Evolutionary conservation across 768 basidiomycete genomes (phyloP).

Genomic region (Lactifluus piperatus): DNA sequence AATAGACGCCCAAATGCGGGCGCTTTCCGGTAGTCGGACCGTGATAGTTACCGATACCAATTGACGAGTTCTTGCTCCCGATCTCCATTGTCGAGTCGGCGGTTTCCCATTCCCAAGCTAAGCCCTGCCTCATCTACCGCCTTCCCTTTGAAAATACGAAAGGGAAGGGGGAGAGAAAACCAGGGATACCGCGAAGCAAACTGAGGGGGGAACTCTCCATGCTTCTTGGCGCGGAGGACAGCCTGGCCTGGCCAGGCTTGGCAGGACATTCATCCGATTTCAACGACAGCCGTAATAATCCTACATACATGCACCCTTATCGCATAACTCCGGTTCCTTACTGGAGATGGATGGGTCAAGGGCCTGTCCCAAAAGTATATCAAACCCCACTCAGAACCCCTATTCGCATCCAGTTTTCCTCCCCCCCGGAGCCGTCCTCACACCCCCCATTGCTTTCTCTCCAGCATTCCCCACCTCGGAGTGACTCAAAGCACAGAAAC

Average conservation of each 20-base stretch:
- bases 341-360: background rate
- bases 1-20: too few species aligned
- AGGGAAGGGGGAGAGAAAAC: too few species aligned
- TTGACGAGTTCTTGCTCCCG: too few species aligned
- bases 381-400: background rate
- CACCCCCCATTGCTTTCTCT: background rate
- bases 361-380: background rate
- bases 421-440: background rate
- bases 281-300: background rate
- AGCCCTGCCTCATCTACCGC: too few species aligned
- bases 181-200: too few species aligned
- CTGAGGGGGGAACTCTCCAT: too few species aligned
- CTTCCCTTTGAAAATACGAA: too few species aligned
- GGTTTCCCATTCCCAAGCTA: too few species aligned
- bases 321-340: background rate
- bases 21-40: too few species aligned
- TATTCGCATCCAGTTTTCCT: background rate
- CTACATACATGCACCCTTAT: background rate
- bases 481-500: background rate
- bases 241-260: background rate
- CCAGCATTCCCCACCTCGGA: background rate
- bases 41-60: too few species aligned
- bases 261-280: background rate
- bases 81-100: too few species aligned
- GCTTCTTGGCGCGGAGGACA: too few species aligned